Percentiles rank a stretch among this genome's conserved stretches.
phyloP scores from a whole-genome alignment of 1,284 basidiomycete genomes.

The Coniferiporia weirii region DNA sequence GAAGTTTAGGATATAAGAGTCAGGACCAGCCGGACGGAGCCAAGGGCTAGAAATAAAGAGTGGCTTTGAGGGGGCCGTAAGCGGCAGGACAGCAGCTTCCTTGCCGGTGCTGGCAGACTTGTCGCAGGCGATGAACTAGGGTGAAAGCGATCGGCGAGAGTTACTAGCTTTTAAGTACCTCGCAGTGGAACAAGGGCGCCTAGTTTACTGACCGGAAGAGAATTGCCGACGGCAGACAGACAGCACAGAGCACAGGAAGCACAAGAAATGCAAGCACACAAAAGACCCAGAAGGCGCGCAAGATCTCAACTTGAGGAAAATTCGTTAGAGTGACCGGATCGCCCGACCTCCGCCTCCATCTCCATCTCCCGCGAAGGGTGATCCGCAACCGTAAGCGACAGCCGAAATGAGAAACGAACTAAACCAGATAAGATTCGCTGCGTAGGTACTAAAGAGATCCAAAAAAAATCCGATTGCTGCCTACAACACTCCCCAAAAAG shows the following conservation, averaged over 20 bases:
- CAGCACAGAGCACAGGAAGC: background rate
- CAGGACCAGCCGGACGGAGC: background rate
- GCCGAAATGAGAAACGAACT: background rate
- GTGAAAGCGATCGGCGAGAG: background rate
- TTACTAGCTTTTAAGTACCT: background rate
- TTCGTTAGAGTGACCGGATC: background rate
- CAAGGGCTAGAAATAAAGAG: background rate
- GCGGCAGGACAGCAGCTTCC: background rate
- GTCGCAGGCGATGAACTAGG: background rate
- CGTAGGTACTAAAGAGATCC: background rate
- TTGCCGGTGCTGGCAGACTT: background rate
- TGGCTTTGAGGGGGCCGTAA: background rate
- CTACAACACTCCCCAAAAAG: background rate
- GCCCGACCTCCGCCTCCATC: background rate
- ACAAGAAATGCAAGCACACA: background rate
- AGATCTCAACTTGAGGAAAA: background rate
- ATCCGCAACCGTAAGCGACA: background rate
- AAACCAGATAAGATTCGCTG: background rate
- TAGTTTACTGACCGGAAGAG: background rate
- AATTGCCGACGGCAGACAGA: background rate
- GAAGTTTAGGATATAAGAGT: background rate
- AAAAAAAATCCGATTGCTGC: background rate
- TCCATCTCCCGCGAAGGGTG: background rate
- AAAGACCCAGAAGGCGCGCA: background rate
- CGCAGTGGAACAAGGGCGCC: conserved; percentile 5